phyloP scores from a whole-genome alignment of 108 stramenopile genomes.

The Chaetoceros tenuissimus region DNA sequence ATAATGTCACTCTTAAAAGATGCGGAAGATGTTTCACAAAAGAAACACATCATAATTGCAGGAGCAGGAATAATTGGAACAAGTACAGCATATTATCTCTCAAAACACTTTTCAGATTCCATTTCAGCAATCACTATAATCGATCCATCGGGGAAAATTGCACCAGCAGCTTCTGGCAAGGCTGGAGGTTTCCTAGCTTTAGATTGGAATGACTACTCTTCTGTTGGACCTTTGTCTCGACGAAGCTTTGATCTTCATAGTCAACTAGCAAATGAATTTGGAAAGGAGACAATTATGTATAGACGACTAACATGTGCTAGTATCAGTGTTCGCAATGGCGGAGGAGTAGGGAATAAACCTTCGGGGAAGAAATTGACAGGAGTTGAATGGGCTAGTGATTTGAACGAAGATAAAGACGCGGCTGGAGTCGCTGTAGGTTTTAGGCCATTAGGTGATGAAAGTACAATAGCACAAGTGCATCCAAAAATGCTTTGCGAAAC shows the following conservation, averaged over 20 bases:
- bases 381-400: conserved; percentile 37
- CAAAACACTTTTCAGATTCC: conserved; percentile 18
- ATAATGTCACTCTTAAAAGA: too few relatives aligned
- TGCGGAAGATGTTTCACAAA: too few relatives aligned
- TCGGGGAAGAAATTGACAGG: conserved; percentile 31
- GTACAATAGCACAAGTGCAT: conserved; percentile 73
- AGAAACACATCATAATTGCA: conserved; percentile 49
- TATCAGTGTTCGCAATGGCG: conserved; percentile 18
- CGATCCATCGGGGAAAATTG: conserved; percentile 45
- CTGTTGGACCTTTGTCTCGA: conserved; percentile 31
- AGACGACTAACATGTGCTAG: conserved; percentile 48
- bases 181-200: conserved; percentile 78
- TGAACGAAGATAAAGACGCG: conserved; percentile 4
- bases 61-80: conserved; percentile 67
- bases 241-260: conserved; percentile 61
- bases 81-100: conserved; percentile 56
- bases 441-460: conserved; percentile 25
- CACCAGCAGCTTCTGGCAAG: conserved; percentile 68
- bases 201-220: conserved; percentile 55
- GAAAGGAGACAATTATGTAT: conserved; percentile 32
- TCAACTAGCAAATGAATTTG: conserved; percentile 45
- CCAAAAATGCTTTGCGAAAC: conserved; percentile 40
- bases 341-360: not conserved
- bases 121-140: conserved; percentile 31
- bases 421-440: conserved; percentile 19